These are phyloP conservation scores for Entomortierella lignicola DNA, from an alignment of 192 early-diverging fungal species.

Conservation along the genomic window DNA sequence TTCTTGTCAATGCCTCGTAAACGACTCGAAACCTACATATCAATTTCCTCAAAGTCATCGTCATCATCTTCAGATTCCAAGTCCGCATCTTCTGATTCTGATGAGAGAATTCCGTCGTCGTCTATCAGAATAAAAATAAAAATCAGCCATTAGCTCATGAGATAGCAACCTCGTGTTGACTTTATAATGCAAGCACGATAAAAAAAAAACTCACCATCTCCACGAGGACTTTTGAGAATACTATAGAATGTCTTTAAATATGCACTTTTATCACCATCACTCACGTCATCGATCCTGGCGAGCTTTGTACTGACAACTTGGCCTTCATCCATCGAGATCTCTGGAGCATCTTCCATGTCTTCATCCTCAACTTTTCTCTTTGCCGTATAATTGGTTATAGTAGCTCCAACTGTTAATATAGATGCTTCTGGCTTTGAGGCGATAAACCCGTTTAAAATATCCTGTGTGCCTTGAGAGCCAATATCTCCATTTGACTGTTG, in stretches of 20 bases:
- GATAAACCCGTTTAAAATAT: constrained; percentile 28
- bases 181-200: background rate
- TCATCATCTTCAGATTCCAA: constrained; percentile 54
- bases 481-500: constrained; percentile 15
- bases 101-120: constrained; percentile 49
- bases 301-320: constrained; percentile 51
- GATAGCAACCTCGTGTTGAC: background rate
- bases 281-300: constrained; percentile 45
- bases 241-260: constrained; percentile 50
- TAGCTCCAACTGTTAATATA: background rate
- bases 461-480: constrained; percentile 2
- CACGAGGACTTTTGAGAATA: constrained; percentile 46
- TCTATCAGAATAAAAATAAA: constrained; percentile 15
- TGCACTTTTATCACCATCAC: constrained; percentile 26
- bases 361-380: constrained; percentile 52
- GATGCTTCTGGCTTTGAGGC: constrained; percentile 46
- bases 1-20: background rate
- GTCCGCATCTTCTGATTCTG: constrained; percentile 49
- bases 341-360: constrained; percentile 44
- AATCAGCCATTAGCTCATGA: background rate
- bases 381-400: background rate
- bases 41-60: constrained; percentile 53
- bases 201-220: constrained; percentile 27
- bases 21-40: constrained; percentile 26
- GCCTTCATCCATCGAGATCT: constrained; percentile 48